Conservation (phyloP, 2,329 filamentous ascomycete genomes). For the Fusarium multiceps region DNA sequence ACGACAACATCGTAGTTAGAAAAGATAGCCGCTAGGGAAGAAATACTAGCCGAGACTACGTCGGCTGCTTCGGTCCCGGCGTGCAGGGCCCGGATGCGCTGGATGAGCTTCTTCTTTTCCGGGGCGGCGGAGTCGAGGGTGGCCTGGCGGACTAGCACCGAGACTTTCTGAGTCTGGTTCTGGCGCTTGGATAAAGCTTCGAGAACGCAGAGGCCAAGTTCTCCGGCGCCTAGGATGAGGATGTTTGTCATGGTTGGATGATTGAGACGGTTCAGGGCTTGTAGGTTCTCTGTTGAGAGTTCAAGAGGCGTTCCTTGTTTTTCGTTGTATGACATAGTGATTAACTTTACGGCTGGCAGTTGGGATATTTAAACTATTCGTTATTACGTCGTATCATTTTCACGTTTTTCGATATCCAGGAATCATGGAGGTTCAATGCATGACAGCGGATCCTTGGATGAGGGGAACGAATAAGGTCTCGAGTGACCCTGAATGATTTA, state of each 20-base stretch:
- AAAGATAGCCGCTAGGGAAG: conserved; percentile 58
- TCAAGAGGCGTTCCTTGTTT: conserved; percentile 32
- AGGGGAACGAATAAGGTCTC: neutral
- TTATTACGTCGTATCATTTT: neutral
- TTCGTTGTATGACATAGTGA: conserved; percentile 25
- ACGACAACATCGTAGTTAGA: conserved; percentile 64
- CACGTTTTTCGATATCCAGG: neutral
- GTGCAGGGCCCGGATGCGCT: conserved; percentile 51
- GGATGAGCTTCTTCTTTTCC: conserved; percentile 51
- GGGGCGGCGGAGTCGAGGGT: conserved; percentile 55
- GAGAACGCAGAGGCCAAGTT: conserved; percentile 70
- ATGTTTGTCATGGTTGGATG: conserved; percentile 48
- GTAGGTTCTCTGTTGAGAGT: conserved; percentile 44
- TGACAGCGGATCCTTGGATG: conserved; percentile 6
- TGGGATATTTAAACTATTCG: conserved; percentile 35
- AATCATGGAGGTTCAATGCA: neutral
- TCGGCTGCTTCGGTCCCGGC: conserved; percentile 60
- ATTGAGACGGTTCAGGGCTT: conserved; percentile 43
- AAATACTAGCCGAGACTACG: conserved; percentile 50
- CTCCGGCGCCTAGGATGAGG: conserved; percentile 74
- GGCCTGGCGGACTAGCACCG: conserved; percentile 65
- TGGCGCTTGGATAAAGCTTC: conserved; percentile 57
- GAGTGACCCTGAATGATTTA: neutral
- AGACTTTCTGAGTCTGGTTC: conserved; percentile 48
- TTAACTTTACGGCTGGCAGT: neutral